phyloP scores from a whole-genome alignment of 441 rosid species.

The Jatropha podagrica region DNA sequence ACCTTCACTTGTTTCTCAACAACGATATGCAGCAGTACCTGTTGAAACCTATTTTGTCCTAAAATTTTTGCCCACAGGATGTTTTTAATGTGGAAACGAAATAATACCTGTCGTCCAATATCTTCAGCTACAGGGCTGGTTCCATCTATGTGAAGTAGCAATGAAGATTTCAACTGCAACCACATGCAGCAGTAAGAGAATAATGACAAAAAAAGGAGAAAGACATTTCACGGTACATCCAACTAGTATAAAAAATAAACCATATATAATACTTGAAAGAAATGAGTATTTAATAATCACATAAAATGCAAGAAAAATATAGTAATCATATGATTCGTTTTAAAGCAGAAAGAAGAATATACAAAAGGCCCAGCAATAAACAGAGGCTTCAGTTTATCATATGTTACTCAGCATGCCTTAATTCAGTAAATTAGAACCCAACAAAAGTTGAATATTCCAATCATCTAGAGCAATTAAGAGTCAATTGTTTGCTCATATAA shows the following conservation, averaged over 20 bases:
- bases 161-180: slow-evolving; percentile 85
- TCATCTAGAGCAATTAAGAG: background rate
- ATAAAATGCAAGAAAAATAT: background rate
- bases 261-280: background rate
- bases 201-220: background rate
- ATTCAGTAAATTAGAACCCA: background rate
- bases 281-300: background rate
- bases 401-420: background rate
- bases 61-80: background rate
- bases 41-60: background rate
- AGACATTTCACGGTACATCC: background rate
- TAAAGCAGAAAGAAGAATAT: background rate
- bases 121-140: slow-evolving; percentile 97
- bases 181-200: slow-evolving; percentile 14
- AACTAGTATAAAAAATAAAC: background rate
- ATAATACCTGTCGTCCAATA: slow-evolving; percentile 97
- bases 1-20: background rate
- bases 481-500: background rate
- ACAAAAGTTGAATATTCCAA: background rate
- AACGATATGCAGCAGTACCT: background rate
- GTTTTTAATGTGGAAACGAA: background rate
- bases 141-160: slow-evolving; percentile 98
- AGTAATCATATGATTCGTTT: background rate
- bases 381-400: background rate
- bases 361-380: background rate